These are phyloP conservation scores for Aspergillus tamarii DNA, from an alignment of 2,329 filamentous ascomycete species.

Conservation along the genomic window DNA sequence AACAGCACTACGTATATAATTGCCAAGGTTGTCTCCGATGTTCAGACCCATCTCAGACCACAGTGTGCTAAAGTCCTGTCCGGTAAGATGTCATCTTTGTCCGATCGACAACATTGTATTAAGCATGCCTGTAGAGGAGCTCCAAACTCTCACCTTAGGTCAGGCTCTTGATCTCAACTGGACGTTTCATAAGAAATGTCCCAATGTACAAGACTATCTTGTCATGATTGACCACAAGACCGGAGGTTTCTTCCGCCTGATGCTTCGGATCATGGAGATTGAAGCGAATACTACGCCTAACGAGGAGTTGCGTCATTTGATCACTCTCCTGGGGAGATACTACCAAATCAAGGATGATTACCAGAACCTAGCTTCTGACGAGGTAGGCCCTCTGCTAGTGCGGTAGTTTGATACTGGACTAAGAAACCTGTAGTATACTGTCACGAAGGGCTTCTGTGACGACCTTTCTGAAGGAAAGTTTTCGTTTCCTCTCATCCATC, in stretches of 20 bases:
- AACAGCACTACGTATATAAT: constrained; percentile 50
- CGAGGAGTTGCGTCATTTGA: constrained; percentile 11
- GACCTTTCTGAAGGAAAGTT: constrained; percentile 50
- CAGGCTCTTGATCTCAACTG: constrained; percentile 29
- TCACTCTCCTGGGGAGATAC: constrained; percentile 26
- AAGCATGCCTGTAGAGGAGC: not conserved
- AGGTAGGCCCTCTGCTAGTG: constrained; percentile 13
- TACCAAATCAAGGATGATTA: constrained; percentile 37
- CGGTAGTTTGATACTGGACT: not conserved
- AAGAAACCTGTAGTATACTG: constrained; percentile 32
- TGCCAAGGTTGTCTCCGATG: constrained; percentile 32
- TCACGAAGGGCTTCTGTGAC: constrained; percentile 46
- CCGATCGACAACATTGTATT: not conserved
- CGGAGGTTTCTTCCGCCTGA: constrained; percentile 26
- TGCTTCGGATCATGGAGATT: constrained; percentile 19
- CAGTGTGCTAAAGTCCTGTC: not conserved
- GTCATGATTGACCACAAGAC: constrained; percentile 34
- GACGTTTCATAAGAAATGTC: constrained; percentile 21
- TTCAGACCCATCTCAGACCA: not conserved
- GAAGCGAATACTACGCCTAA: constrained; percentile 1
- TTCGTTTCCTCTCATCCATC: constrained; percentile 35
- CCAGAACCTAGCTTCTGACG: constrained; percentile 26
- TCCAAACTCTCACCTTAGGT: constrained; percentile 18
- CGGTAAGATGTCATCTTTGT: not conserved
- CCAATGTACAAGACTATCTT: constrained; percentile 27